These are phyloP conservation scores for Penicillium sp. DNA, from an alignment of 2,329 filamentous ascomycete species.

Conservation along the genomic window DNA sequence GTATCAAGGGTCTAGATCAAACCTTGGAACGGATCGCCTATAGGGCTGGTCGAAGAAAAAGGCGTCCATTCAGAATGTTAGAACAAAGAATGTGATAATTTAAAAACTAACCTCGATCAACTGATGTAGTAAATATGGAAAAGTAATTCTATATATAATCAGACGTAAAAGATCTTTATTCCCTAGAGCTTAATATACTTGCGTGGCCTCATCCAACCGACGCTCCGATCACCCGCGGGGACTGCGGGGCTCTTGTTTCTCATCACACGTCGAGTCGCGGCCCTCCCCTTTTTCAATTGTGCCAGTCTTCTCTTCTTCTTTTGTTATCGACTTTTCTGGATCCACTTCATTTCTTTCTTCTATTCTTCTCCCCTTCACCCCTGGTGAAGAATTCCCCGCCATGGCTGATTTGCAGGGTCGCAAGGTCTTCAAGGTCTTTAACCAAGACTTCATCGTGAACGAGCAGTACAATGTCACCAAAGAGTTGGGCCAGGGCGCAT, in stretches of 20 bases:
- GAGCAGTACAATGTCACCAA: slow-evolving; percentile 98
- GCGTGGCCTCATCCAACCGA: slow-evolving; percentile 3
- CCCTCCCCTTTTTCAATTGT: slow-evolving; percentile 10
- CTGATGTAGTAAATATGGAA: too few relatives aligned
- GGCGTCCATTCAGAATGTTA: too few relatives aligned
- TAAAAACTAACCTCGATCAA: too few relatives aligned
- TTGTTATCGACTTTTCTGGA: background rate
- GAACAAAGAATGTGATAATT: too few relatives aligned
- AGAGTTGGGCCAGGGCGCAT: slow-evolving; percentile 96
- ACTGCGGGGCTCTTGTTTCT: slow-evolving; percentile 25
- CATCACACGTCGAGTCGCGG: slow-evolving; percentile 18
- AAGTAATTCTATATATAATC: background rate
- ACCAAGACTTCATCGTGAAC: slow-evolving; percentile 98
- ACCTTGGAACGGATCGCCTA: too few relatives aligned
- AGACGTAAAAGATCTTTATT: background rate
- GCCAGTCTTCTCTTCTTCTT: slow-evolving; percentile 1
- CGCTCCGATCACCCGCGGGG: slow-evolving; percentile 21
- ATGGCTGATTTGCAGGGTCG: slow-evolving; percentile 67
- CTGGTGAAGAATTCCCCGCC: slow-evolving; percentile 11
- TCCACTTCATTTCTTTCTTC: slow-evolving; percentile 1
- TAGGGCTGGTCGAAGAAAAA: too few relatives aligned
- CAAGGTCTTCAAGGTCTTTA: slow-evolving; percentile 99
- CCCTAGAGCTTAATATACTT: background rate
- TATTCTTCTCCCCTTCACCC: background rate
- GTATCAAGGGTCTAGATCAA: too few relatives aligned